Conservation (phyloP, 129 eudicot genomes). For the Arctium minus region DNA sequence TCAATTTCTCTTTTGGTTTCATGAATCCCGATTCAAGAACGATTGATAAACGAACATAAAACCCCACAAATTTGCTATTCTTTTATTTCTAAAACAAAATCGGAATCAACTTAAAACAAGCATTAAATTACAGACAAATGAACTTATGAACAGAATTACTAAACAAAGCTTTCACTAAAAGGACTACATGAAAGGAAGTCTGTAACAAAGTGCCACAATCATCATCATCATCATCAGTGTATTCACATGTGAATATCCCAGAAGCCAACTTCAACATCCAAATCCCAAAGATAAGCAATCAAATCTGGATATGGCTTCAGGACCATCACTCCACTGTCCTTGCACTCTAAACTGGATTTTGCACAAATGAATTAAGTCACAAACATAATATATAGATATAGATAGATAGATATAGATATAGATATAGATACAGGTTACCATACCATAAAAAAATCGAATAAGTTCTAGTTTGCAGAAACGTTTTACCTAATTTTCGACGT, state of each 20-base stretch:
- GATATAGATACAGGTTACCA: not conserved
- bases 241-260: not conserved
- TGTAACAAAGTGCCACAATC: conserved; percentile 7
- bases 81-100: not conserved
- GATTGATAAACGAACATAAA: not conserved
- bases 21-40: not conserved
- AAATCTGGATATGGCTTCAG: not conserved
- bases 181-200: not conserved
- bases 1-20: not conserved
- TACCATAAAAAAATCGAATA: not conserved
- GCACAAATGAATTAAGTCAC: conserved; percentile 5
- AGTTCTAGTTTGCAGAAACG: not conserved
- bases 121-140: not conserved
- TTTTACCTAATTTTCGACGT: conserved; percentile 20
- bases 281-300: not conserved
- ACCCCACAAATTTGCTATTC: not conserved
- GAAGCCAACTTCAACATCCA: not conserved
- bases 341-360: conserved; percentile 2
- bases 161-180: not conserved
- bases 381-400: not conserved
- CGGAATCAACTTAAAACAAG: not conserved
- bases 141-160: conserved; percentile 2
- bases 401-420: too few relatives aligned
- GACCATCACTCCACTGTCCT: not conserved
- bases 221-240: not conserved